Evolutionary conservation across 495 filamentous ascomycete genomes (phyloP).

Genomic region (Parathielavia hyrcaniae): DNA sequence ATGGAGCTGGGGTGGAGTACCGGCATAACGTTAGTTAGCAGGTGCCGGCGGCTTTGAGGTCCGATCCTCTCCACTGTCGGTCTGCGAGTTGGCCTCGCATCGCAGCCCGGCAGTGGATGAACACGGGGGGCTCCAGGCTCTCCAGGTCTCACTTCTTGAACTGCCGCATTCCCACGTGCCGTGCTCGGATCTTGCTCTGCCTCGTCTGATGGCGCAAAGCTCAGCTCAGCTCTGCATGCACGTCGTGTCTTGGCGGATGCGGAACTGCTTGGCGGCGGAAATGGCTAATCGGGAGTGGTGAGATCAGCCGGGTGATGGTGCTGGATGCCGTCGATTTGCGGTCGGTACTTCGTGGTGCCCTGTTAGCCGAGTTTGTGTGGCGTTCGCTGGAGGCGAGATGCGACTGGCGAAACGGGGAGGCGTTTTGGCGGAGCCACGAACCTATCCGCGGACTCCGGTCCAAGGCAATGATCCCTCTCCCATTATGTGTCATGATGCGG

Average conservation of each 20-base stretch:
- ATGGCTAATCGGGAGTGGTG: background rate
- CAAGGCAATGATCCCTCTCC: slow-evolving; percentile 17
- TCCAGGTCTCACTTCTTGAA: slow-evolving; percentile 3
- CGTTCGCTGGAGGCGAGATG: slow-evolving; percentile 8
- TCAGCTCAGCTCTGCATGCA: slow-evolving; percentile 14
- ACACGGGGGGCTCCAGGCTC: background rate
- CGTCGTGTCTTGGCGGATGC: slow-evolving; percentile 15
- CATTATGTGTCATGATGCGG: slow-evolving; percentile 19
- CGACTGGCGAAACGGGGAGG: slow-evolving; percentile 13
- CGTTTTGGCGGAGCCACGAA: slow-evolving; percentile 4
- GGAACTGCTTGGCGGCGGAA: background rate
- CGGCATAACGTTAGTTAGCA: too few relatives aligned
- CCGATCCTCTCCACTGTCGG: slow-evolving; percentile 9
- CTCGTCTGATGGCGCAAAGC: background rate
- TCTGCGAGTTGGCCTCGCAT: background rate
- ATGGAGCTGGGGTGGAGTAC: slow-evolving; percentile 15
- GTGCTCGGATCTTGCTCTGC: slow-evolving; percentile 17
- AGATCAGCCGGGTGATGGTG: slow-evolving; percentile 14
- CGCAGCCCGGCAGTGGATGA: background rate
- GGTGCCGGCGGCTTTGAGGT: slow-evolving; percentile 1
- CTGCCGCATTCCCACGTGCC: slow-evolving; percentile 18
- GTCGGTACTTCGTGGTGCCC: slow-evolving; percentile 4
- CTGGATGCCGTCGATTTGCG: slow-evolving; percentile 13
- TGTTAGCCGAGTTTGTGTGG: slow-evolving; percentile 4
- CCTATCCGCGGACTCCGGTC: slow-evolving; percentile 8